Percentiles rank a stretch among this genome's conserved stretches.
Evolutionary conservation across 2,329 filamentous ascomycete genomes (phyloP).

Genomic region (Lasiodiplodia citricola): DNA sequence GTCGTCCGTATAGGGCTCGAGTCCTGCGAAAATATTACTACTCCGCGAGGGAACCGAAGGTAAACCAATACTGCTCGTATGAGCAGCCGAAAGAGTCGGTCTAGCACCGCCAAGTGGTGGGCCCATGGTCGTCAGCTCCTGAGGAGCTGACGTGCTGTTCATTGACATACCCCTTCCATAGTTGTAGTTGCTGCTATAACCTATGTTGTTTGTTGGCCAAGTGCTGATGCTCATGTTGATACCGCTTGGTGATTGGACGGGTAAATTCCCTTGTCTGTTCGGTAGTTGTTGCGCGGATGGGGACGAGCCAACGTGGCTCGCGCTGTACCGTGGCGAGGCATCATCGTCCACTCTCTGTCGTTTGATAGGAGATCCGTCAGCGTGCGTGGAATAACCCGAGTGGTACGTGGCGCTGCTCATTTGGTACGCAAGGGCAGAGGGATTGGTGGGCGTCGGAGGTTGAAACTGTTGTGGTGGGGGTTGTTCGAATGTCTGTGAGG

Average conservation of each 20-base stretch:
- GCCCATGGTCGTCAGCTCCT: slow-evolving; percentile 1
- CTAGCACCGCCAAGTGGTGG: neutral
- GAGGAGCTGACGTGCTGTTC: neutral
- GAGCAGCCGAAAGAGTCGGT: neutral
- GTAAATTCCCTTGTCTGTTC: neutral
- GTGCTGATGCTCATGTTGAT: neutral
- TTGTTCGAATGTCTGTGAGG: slow-evolving; percentile 2
- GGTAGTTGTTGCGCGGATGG: slow-evolving; percentile 11
- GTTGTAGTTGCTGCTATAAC: neutral
- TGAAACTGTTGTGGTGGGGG: neutral
- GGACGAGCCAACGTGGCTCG: neutral
- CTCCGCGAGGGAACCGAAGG: neutral
- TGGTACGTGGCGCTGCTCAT: neutral
- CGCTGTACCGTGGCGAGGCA: neutral
- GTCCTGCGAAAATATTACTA: neutral
- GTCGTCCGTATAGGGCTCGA: neutral
- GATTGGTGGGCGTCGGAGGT: slow-evolving; percentile 4
- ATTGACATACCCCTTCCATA: neutral
- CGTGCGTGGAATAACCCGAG: neutral
- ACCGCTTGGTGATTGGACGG: neutral
- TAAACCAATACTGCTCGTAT: neutral
- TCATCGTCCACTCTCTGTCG: slow-evolving; percentile 4
- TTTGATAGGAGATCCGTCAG: neutral
- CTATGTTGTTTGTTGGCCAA: neutral
- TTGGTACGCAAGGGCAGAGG: neutral